A percentile compares a stretch with the other conserved stretches of the same genome.
These are phyloP conservation scores for Eucalyptus cladocalyx DNA, from an alignment of 345 rosid species.

Conservation along the genomic window DNA sequence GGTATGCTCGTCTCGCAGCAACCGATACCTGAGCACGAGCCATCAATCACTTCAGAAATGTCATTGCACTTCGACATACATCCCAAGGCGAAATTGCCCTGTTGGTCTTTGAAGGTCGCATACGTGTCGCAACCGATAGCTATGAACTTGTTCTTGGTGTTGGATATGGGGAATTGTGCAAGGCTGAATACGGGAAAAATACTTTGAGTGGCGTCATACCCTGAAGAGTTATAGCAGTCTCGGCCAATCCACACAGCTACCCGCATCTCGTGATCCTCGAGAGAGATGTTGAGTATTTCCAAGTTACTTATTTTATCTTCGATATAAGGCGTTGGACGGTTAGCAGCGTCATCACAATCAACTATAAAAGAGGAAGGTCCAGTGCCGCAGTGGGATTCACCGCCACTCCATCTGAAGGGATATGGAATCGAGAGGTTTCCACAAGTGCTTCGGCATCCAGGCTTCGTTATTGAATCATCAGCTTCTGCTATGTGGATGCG, in stretches of 20 bases:
- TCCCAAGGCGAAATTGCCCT: not conserved
- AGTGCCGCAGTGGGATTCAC: accelerated
- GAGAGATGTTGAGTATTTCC: not conserved
- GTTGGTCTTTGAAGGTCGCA: accelerated
- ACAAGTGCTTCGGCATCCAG: not conserved
- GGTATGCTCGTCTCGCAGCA: constrained; percentile 7
- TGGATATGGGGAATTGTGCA: not conserved
- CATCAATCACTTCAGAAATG: not conserved
- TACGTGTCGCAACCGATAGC: not conserved
- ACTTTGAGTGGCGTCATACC: accelerated
- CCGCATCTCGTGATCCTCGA: not conserved
- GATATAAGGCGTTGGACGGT: accelerated
- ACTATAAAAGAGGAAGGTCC: not conserved
- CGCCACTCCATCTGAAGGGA: not conserved
- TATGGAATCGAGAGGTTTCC: not conserved
- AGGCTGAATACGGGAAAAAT: accelerated
- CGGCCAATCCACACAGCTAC: not conserved
- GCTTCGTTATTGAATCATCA: not conserved
- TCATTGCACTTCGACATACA: not conserved
- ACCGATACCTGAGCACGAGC: constrained; percentile 5
- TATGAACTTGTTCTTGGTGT: not conserved
- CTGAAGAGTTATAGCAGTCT: not conserved
- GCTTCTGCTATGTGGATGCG: not conserved
- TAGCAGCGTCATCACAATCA: not conserved
- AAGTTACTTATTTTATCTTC: accelerated